Percentiles rank a stretch among this genome's conserved stretches.
These are phyloP conservation scores for Porpolomopsis calyptriformis DNA, from an alignment of 768 basidiomycete genomes.

Conservation along the genomic window DNA sequence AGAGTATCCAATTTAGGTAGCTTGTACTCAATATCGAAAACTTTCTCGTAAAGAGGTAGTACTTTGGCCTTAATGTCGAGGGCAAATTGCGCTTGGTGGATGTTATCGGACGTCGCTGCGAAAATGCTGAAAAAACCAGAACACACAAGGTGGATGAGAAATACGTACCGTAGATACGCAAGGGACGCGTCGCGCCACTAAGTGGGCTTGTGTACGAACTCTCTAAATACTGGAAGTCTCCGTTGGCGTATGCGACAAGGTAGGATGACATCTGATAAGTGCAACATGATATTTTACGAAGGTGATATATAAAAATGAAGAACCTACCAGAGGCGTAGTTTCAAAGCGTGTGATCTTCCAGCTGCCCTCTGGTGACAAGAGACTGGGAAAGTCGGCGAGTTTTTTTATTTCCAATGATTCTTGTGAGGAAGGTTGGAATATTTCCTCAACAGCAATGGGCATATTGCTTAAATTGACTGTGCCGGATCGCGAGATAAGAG, in stretches of 20 bases:
- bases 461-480: conserved; percentile 83
- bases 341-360: conserved; percentile 84
- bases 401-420: conserved; percentile 19
- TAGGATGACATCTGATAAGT: conserved; percentile 61
- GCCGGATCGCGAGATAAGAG: conserved; percentile 66
- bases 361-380: conserved; percentile 26
- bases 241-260: conserved; percentile 81
- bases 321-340: conserved; percentile 49
- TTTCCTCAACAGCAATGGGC: conserved; percentile 56
- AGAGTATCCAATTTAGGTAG: conserved; percentile 92
- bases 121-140: conserved; percentile 5
- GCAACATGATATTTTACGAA: no score
- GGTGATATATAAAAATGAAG: background rate
- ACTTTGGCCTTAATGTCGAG: conserved; percentile 78
- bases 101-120: conserved; percentile 68
- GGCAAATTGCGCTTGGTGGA: conserved; percentile 76
- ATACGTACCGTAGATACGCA: conserved; percentile 66
- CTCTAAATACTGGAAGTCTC: conserved; percentile 63
- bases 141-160: background rate
- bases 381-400: conserved; percentile 32
- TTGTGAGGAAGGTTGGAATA: conserved; percentile 26
- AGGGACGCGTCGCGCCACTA: conserved; percentile 68
- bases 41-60: conserved; percentile 82
- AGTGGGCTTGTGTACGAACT: conserved; percentile 69
- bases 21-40: conserved; percentile 88